Percentiles rank a stretch among this genome's conserved stretches.
phyloP scores from a whole-genome alignment of 139 green algal species.

The Tetradesmus obliquus region DNA sequence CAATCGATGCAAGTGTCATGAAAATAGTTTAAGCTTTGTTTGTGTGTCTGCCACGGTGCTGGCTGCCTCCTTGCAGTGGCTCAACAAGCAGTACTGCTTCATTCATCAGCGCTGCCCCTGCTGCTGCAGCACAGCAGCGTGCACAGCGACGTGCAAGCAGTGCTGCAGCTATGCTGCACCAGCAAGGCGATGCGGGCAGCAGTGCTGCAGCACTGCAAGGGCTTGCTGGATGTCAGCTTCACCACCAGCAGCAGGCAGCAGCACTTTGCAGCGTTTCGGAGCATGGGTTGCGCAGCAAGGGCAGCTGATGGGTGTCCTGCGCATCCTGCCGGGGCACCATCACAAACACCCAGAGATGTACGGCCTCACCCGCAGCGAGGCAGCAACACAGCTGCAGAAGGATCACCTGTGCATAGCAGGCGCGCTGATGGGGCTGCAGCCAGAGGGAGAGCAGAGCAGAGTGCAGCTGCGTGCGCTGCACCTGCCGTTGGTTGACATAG shows the following conservation, averaged over 20 bases:
- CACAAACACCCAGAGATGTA: background rate
- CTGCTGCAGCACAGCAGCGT: background rate
- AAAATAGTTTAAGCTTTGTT: too few species aligned
- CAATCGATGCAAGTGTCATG: background rate
- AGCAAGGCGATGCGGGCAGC: background rate
- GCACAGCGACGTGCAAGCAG: background rate
- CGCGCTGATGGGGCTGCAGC: background rate
- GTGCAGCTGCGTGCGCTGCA: background rate
- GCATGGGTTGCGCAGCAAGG: background rate
- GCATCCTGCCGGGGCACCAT: background rate
- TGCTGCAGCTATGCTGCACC: background rate
- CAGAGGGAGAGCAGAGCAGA: background rate
- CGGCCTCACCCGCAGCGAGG: background rate
- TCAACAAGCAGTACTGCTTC: background rate
- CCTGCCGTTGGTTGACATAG: background rate
- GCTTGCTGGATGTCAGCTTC: background rate
- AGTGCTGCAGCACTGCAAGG: background rate
- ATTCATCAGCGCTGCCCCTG: background rate
- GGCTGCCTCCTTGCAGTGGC: background rate
- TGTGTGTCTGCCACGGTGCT: background rate
- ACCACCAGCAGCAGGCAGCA: background rate
- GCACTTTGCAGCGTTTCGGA: background rate
- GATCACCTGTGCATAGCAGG: background rate
- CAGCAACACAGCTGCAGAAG: background rate
- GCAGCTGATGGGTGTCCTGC: background rate